phyloP scores from a whole-genome alignment of 352 stramenopile species.

The Blastocystis sp. region DNA sequence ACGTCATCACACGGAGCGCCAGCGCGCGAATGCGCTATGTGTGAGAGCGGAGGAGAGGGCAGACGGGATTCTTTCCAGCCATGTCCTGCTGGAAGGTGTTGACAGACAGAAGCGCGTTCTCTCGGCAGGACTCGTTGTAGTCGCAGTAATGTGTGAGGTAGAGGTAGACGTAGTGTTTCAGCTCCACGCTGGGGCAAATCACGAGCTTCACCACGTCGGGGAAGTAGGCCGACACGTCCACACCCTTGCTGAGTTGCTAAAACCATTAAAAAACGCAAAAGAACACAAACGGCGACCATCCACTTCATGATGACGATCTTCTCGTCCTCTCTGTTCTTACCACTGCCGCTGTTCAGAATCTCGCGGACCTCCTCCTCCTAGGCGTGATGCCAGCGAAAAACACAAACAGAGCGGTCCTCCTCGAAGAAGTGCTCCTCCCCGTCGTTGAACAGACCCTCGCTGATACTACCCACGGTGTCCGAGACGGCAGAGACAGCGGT shows the following conservation, averaged over 20 bases:
- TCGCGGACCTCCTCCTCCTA: constrained; percentile 54
- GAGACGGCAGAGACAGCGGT: constrained; percentile 31
- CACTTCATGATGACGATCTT: constrained; percentile 59
- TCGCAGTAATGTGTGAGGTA: constrained; percentile 83
- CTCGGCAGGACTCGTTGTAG: constrained; percentile 80
- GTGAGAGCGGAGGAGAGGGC: neutral
- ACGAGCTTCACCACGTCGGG: constrained; percentile 84
- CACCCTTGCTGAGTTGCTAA: constrained; percentile 51
- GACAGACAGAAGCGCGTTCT: constrained; percentile 81
- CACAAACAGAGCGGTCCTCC: constrained; percentile 37
- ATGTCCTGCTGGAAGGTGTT: constrained; percentile 84
- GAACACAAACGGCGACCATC: constrained; percentile 42
- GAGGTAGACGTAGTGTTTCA: constrained; percentile 85
- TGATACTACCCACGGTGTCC: constrained; percentile 7
- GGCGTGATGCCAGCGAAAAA: neutral
- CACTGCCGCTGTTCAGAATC: constrained; percentile 47
- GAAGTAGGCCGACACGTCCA: constrained; percentile 80
- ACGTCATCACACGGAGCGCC: constrained; percentile 81
- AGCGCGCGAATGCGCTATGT: constrained; percentile 77
- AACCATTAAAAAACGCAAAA: neutral
- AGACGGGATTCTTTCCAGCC: constrained; percentile 76
- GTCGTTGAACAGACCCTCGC: constrained; percentile 40
- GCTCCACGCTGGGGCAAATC: constrained; percentile 81
- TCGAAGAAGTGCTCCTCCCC: constrained; percentile 54
- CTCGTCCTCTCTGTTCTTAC: constrained; percentile 17